phyloP scores from a whole-genome alignment of 352 stramenopile species.

The Pythium phragmiticola region DNA sequence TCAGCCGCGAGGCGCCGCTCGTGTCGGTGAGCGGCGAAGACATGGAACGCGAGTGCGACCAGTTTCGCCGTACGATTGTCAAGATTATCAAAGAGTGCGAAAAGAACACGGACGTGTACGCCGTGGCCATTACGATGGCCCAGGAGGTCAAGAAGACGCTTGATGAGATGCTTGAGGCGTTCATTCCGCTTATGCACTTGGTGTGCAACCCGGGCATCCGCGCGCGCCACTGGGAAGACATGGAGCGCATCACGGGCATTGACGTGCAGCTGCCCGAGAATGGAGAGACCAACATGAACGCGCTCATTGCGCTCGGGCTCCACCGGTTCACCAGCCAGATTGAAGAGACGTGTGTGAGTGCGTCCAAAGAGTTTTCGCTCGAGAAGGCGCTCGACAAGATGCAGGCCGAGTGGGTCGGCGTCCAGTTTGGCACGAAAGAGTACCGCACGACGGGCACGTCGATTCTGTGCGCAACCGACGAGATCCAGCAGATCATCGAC shows the following conservation, averaged over 20 bases:
- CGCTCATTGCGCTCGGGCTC: slow-evolving; percentile 87
- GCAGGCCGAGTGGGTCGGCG: slow-evolving; percentile 90
- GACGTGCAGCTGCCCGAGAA: slow-evolving; percentile 77
- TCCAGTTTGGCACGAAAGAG: slow-evolving; percentile 93
- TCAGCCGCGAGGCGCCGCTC: slow-evolving; percentile 60
- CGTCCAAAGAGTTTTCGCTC: slow-evolving; percentile 93
- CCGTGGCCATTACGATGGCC: slow-evolving; percentile 74
- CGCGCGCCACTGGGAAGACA: slow-evolving; percentile 92
- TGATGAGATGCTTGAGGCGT: slow-evolving; percentile 85
- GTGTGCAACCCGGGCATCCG: slow-evolving; percentile 92
- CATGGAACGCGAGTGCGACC: slow-evolving; percentile 83
- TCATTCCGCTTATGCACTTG: slow-evolving; percentile 91
- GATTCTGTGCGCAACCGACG: slow-evolving; percentile 84
- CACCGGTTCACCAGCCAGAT: slow-evolving; percentile 87
- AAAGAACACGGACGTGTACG: slow-evolving; percentile 84
- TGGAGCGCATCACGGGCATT: slow-evolving; percentile 84
- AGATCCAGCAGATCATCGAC: slow-evolving; percentile 93
- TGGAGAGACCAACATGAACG: slow-evolving; percentile 90
- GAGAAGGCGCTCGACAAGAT: slow-evolving; percentile 93
- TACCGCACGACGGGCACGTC: slow-evolving; percentile 94
- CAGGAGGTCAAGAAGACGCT: slow-evolving; percentile 82
- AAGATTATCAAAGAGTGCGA: slow-evolving; percentile 92
- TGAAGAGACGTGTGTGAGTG: slow-evolving; percentile 92
- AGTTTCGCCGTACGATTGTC: slow-evolving; percentile 85
- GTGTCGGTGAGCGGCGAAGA: slow-evolving; percentile 82